phyloP scores from a whole-genome alignment of 1,284 basidiomycete species.

The Anthracocystis setariae region DNA sequence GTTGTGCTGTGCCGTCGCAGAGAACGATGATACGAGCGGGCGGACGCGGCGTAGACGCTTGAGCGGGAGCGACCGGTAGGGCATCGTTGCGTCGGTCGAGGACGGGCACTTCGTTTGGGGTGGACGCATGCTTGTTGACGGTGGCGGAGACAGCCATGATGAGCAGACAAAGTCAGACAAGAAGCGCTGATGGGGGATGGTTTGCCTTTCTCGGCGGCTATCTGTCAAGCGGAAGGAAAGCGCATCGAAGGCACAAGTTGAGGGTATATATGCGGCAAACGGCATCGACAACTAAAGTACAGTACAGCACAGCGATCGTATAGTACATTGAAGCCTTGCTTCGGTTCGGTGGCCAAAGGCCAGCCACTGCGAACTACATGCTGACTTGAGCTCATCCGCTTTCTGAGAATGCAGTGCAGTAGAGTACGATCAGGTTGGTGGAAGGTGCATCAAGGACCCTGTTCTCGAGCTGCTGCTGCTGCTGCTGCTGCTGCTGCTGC shows the following conservation, averaged over 20 bases:
- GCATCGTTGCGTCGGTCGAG: neutral
- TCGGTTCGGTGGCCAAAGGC: no score
- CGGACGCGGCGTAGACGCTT: constrained; percentile 27
- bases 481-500: no score
- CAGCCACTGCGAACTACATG: neutral
- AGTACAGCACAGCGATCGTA: no score
- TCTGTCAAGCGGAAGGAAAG: neutral
- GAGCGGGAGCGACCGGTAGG: constrained; percentile 13
- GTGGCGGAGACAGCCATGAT: neutral
- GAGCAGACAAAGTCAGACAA: neutral
- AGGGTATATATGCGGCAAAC: neutral
- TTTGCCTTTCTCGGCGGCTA: neutral
- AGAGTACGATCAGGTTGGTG: neutral
- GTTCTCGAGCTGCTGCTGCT: neutral
- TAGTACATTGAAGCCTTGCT: no score
- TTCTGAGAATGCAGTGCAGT: no score
- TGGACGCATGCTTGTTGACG: neutral
- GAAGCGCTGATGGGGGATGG: neutral
- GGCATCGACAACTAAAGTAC: neutral
- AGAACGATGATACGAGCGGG: constrained; percentile 50
- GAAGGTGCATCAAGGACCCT: neutral
- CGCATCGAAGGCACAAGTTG: no score
- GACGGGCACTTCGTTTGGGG: neutral
- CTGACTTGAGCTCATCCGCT: neutral
- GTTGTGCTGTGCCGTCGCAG: constrained; percentile 54